These are phyloP conservation scores for Ogataea degrootiae DNA, from an alignment of 805 yeast genomes.

Conservation along the genomic window DNA sequence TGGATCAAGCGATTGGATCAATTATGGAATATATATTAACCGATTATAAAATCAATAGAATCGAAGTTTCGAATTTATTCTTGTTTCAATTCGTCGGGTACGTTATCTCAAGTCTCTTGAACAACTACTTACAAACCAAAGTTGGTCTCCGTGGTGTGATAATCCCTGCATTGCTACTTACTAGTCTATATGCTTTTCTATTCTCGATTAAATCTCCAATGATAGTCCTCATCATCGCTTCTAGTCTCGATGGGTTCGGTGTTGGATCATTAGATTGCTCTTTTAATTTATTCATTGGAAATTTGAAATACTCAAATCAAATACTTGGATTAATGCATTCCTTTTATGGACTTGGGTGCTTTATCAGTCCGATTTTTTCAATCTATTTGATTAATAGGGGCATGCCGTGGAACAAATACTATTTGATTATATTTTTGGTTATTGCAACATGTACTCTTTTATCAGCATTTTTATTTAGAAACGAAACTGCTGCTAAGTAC, in stretches of 20 bases:
- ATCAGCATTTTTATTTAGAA: constrained; percentile 29
- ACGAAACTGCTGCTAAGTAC: constrained; percentile 44
- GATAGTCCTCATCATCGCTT: constrained; percentile 33
- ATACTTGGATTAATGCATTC: constrained; percentile 49
- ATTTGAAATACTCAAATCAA: constrained; percentile 42
- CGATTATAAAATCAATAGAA: constrained; percentile 44
- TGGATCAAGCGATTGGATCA: constrained; percentile 60
- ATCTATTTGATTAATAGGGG: constrained; percentile 36
- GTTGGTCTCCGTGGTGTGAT: constrained; percentile 50
- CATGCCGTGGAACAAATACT: constrained; percentile 42
- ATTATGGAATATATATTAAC: constrained; percentile 47
- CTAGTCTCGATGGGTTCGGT: constrained; percentile 47
- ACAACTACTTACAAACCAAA: constrained; percentile 35
- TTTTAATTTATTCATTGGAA: constrained; percentile 49
- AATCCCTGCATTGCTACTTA: constrained; percentile 9
- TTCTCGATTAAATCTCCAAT: constrained; percentile 40
- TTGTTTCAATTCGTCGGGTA: constrained; percentile 53
- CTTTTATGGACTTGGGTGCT: constrained; percentile 49
- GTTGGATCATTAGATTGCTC: constrained; percentile 54
- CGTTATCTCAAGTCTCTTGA: constrained; percentile 45
- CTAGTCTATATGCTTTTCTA: constrained; percentile 18
- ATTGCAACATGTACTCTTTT: constrained; percentile 23
- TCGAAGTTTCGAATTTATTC: constrained; percentile 45
- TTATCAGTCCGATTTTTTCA: constrained; percentile 44
- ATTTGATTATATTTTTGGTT: constrained; percentile 31